A percentile compares a stretch with the other conserved stretches of the same genome.
Conservation (phyloP, 2,329 filamentous ascomycete genomes). For the Acrocalymma vagum region DNA sequence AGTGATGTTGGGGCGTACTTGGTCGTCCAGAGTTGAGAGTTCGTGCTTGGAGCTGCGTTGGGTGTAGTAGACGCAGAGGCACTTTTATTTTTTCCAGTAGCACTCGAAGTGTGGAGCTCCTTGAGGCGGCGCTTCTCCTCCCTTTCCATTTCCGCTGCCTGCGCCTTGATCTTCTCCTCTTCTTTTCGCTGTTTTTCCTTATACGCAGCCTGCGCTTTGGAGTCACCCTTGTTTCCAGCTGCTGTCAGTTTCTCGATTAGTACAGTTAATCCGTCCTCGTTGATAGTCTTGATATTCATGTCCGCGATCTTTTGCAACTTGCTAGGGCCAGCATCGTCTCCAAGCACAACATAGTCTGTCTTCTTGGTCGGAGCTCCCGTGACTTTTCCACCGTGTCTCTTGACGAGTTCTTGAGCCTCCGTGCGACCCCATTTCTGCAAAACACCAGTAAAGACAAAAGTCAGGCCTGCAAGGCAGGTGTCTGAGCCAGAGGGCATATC, state of each 20-base stretch:
- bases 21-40: slow-evolving; percentile 77
- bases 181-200: slow-evolving; percentile 87
- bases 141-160: slow-evolving; percentile 84
- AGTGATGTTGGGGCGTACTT: slow-evolving; percentile 91
- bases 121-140: slow-evolving; percentile 81
- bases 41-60: slow-evolving; percentile 30
- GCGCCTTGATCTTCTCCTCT: slow-evolving; percentile 79
- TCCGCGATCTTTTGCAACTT: slow-evolving; percentile 88
- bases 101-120: slow-evolving; percentile 53
- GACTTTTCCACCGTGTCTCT: slow-evolving; percentile 92
- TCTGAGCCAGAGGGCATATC: slow-evolving; percentile 85
- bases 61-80: slow-evolving; percentile 31
- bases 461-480: slow-evolving; percentile 88
- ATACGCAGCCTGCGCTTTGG: slow-evolving; percentile 85
- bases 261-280: slow-evolving; percentile 90
- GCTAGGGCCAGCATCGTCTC: slow-evolving; percentile 88
- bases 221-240: slow-evolving; percentile 75
- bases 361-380: slow-evolving; percentile 87
- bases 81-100: slow-evolving; percentile 49
- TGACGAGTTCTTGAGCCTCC: slow-evolving; percentile 85
- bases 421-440: slow-evolving; percentile 82
- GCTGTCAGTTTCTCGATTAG: slow-evolving; percentile 83
- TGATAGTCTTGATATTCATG: slow-evolving; percentile 85
- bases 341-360: slow-evolving; percentile 92
- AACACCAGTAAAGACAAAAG: slow-evolving; percentile 95